A percentile compares a stretch with the other conserved stretches of the same genome.
Evolutionary conservation across 495 filamentous ascomycete genomes (phyloP).

Genomic region (Penicillium macrosclerotiorum): DNA sequence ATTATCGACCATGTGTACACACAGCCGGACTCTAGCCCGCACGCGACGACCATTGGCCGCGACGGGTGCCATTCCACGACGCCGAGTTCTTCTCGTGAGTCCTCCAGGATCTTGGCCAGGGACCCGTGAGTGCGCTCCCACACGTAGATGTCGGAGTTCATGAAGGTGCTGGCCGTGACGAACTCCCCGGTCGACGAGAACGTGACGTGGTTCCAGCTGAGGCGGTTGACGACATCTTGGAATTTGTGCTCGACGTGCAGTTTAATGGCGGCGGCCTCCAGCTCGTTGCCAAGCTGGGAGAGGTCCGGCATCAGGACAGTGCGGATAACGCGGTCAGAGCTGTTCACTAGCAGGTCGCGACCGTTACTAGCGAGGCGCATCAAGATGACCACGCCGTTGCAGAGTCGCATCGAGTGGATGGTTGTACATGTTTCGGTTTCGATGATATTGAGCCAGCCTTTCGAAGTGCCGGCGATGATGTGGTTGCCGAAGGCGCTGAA

Average conservation of each 20-base stretch:
- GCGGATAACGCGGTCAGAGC: constrained; percentile 86
- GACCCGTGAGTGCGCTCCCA: constrained; percentile 96
- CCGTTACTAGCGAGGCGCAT: constrained; percentile 81
- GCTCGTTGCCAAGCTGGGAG: constrained; percentile 43
- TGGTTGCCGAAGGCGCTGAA: constrained; percentile 84
- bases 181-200: constrained; percentile 88
- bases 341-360: constrained; percentile 81
- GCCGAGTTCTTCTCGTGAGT: constrained; percentile 89
- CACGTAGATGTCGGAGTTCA: constrained; percentile 97
- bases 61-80: constrained; percentile 96
- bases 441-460: constrained; percentile 94
- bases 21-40: constrained; percentile 82
- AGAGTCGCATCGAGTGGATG: constrained; percentile 82
- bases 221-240: constrained; percentile 91
- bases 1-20: constrained; percentile 93
- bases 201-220: constrained; percentile 93
- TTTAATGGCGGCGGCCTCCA: constrained; percentile 57
- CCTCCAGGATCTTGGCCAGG: constrained; percentile 92
- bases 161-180: constrained; percentile 88
- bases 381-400: constrained; percentile 83
- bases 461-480: constrained; percentile 86
- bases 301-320: constrained; percentile 76
- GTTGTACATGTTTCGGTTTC: constrained; percentile 72
- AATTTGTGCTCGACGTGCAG: constrained; percentile 96
- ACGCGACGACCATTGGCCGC: constrained; percentile 82